Evolutionary conservation across 2,329 filamentous ascomycete species (phyloP), one percentile per base, ranked within the genome.

Genomic region (Fusarium sp.): DNA sequence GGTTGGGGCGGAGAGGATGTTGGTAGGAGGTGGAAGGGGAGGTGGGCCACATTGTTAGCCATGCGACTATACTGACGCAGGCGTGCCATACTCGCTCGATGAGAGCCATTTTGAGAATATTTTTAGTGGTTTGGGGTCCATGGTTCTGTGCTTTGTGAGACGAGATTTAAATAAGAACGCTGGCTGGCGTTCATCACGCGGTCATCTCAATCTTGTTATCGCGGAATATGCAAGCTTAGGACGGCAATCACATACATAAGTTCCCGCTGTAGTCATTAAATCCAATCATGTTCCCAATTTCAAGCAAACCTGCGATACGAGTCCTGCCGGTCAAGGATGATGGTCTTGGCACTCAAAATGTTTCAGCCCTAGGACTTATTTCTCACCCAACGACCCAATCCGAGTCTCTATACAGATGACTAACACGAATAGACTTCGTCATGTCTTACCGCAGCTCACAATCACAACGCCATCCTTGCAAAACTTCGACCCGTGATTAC

Each of bases 41-140:
- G 3, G 58, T 32, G 14, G 73, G 73, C 26, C 70, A 75, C 66
- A 75, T 57, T 22, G 73, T 74, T 42, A 75, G 57, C 73, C 73
- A 75, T 48, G 73, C 60, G 58, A 67, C 51, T 24, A 75, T n/a
- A 32, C 61, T 66, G 39, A 75, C 66, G 14, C 72, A 65, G 17
- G 67, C 45, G 47, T 75, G 70, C 73, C 73, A 75, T n/a, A 75
- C 59, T 10, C 73, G 67, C 28, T 58, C 52, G 7, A 75, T 47
- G 22, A 75, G 70, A 14, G 70, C 68, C 73, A 75, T 75, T 24
- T 26, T 66, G 61, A n/a, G 34, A 30, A 15, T n/a, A 20, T 45
- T 61, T 12, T 32, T 34, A 6, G 38, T n/a, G 13, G 12, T 24
- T 52, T 34, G 20, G 26, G 24, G 15, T 20, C n/a, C 8, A 38